These are phyloP conservation scores for Chloroidium sp. DNA, from an alignment of 163 green algal species.

Conservation along the genomic window DNA sequence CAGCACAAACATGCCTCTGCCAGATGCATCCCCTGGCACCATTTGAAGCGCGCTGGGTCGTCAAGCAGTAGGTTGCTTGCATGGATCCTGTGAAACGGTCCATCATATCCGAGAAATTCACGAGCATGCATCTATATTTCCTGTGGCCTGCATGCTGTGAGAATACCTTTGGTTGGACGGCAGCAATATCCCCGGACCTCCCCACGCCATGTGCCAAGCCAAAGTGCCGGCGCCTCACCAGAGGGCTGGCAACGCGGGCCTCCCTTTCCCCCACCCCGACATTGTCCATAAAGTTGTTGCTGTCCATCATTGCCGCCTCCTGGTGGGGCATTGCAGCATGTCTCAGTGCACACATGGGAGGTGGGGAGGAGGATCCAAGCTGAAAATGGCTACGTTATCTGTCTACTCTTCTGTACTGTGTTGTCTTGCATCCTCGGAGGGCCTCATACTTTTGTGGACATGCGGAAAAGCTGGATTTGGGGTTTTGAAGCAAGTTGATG, in stretches of 20 bases:
- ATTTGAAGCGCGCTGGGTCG: too few relatives aligned
- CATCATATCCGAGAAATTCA: slow-evolving; percentile 1
- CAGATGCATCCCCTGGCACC: too few relatives aligned
- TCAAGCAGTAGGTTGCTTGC: too few relatives aligned
- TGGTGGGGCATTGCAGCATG: slow-evolving; percentile 15
- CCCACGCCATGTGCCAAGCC: slow-evolving; percentile 89
- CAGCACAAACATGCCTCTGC: too few relatives aligned
- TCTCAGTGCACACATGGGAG: background rate
- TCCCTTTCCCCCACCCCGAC: slow-evolving; percentile 92
- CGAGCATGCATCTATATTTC: too few relatives aligned
- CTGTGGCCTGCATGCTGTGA: background rate
- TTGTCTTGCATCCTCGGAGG: too few relatives aligned
- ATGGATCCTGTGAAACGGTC: background rate
- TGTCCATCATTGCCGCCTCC: slow-evolving; percentile 87
- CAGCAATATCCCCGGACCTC: slow-evolving; percentile 76
- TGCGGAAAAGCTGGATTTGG: too few relatives aligned
- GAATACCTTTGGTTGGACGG: slow-evolving; percentile 88
- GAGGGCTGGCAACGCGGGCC: slow-evolving; percentile 61
- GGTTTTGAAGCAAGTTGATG: too few relatives aligned
- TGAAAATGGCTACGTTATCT: background rate
- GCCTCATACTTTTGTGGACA: too few relatives aligned
- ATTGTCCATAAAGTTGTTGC: slow-evolving; percentile 88
- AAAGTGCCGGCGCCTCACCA: slow-evolving; percentile 72
- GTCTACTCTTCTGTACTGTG: background rate
- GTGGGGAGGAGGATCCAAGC: background rate